Conservation (phyloP, 495 filamentous ascomycete species). For the Neurospora africana region DNA sequence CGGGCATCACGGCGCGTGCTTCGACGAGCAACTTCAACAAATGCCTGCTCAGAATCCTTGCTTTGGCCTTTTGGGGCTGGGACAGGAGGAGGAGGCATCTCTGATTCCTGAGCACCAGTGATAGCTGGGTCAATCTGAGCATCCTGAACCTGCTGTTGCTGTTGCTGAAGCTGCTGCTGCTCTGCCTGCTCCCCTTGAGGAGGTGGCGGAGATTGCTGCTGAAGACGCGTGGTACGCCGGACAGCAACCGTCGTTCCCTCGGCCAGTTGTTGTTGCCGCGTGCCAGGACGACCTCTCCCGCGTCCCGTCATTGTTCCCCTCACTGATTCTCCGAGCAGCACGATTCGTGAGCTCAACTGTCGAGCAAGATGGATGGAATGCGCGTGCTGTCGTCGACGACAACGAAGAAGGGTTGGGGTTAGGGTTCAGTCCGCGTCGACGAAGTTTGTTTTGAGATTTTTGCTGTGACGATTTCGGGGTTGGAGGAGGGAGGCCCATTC, state of each 20-base stretch:
- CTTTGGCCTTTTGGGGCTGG: conserved; percentile 8
- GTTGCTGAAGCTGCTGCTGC: neutral
- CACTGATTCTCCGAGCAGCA: neutral
- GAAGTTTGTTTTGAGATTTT: conserved; percentile 18
- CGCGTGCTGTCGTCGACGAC: neutral
- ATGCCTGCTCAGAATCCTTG: neutral
- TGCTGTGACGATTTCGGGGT: neutral
- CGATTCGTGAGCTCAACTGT: neutral
- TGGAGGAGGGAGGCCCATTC: neutral
- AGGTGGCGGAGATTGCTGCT: conserved; percentile 10
- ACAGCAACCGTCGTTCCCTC: neutral
- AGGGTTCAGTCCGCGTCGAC: conserved; percentile 12
- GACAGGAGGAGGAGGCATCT: conserved; percentile 18
- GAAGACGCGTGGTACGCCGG: neutral
- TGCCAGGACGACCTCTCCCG: conserved; percentile 12
- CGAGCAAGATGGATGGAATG: neutral
- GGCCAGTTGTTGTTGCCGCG: conserved; percentile 7
- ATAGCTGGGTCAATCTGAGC: conserved; percentile 17
- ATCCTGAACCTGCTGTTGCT: neutral
- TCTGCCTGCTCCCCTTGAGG: conserved; percentile 17
- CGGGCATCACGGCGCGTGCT: conserved; percentile 7
- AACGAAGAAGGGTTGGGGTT: conserved; percentile 25
- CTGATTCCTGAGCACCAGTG: conserved; percentile 6
- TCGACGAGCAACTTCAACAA: conserved; percentile 7
- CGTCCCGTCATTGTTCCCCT: conserved; percentile 12